Evolutionary conservation across 495 filamentous ascomycete species (phyloP).

Genomic region (Trichocladium uniseriatum): DNA sequence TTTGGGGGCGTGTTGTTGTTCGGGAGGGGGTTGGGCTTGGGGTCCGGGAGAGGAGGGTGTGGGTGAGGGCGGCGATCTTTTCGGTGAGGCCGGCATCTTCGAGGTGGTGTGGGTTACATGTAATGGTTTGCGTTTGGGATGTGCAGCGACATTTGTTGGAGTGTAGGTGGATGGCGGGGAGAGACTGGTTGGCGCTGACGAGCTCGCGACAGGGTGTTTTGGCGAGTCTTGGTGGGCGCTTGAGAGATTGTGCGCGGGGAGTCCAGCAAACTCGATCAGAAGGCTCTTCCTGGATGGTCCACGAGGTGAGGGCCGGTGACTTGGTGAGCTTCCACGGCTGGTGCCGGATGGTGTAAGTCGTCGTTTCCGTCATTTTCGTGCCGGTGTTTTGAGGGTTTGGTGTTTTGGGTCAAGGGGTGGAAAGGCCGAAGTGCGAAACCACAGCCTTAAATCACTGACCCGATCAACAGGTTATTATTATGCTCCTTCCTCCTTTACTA

Average conservation of each 20-base stretch:
- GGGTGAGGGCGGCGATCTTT: conserved; percentile 4
- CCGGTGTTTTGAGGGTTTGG: not conserved
- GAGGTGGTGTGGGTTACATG: not conserved
- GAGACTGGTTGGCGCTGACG: conserved; percentile 1
- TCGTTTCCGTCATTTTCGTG: not conserved
- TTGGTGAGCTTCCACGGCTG: not conserved
- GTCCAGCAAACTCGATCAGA: not conserved
- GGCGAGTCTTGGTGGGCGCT: not conserved
- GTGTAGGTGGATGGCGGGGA: conserved; percentile 10
- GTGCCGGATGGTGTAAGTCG: not conserved
- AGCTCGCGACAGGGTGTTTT: conserved; percentile 9
- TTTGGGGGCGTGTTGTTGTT: not conserved
- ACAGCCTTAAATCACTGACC: too few relatives aligned
- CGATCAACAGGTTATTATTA: not conserved
- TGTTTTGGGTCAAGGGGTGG: too few relatives aligned
- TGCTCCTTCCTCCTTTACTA: not conserved
- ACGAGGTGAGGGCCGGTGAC: not conserved
- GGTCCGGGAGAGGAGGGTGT: not conserved
- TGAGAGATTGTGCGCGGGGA: not conserved
- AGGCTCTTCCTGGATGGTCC: not conserved
- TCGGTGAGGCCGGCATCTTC: conserved; percentile 7
- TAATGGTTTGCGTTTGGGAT: not conserved
- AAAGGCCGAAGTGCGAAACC: too few relatives aligned
- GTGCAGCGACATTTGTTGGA: conserved; percentile 8
- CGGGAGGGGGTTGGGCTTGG: not conserved